These are phyloP conservation scores for Ambrosia trifida DNA, from an alignment of 129 eudicot genomes.

Conservation along the genomic window DNA sequence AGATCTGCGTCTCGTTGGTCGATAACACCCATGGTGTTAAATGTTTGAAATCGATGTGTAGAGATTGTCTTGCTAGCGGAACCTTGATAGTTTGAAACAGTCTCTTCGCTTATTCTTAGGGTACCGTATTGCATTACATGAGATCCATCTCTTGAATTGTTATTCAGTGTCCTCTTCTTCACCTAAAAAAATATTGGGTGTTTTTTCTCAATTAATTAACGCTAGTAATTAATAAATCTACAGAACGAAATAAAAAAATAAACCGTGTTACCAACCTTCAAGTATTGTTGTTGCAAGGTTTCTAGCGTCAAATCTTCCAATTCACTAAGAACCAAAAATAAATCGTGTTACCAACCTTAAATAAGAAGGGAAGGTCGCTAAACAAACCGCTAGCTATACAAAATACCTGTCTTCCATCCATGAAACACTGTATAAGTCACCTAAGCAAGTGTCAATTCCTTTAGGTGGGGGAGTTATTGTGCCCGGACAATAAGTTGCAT, in stretches of 20 bases:
- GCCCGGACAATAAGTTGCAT: slow-evolving; percentile 82
- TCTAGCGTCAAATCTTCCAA: slow-evolving; percentile 59
- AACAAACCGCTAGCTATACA: not conserved
- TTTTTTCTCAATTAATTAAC: not conserved
- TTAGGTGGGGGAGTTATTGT: slow-evolving; percentile 58
- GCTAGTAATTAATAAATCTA: not conserved
- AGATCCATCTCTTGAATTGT: slow-evolving; percentile 28
- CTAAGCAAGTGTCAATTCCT: slow-evolving; percentile 68
- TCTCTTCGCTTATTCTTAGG: slow-evolving; percentile 20
- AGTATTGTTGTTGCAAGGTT: slow-evolving; percentile 63
- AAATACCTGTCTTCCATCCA: slow-evolving; percentile 96
- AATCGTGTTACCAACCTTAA: not conserved
- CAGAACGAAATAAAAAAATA: not conserved
- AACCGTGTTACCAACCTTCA: slow-evolving; percentile 39
- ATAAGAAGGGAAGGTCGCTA: not conserved
- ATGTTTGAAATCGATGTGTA: slow-evolving; percentile 6
- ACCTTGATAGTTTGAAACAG: slow-evolving; percentile 46
- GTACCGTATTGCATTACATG: slow-evolving; percentile 61
- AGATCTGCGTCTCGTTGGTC: slow-evolving; percentile 83
- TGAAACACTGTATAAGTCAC: slow-evolving; percentile 83
- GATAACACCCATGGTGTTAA: slow-evolving; percentile 38
- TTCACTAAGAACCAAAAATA: slow-evolving; percentile 49
- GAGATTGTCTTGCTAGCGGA: slow-evolving; percentile 46
- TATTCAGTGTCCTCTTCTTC: slow-evolving; percentile 32
- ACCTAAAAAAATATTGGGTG: slow-evolving; percentile 32